phyloP scores from a whole-genome alignment of 2,329 filamentous ascomycete genomes.

The Plectosphaerella plurivora region DNA sequence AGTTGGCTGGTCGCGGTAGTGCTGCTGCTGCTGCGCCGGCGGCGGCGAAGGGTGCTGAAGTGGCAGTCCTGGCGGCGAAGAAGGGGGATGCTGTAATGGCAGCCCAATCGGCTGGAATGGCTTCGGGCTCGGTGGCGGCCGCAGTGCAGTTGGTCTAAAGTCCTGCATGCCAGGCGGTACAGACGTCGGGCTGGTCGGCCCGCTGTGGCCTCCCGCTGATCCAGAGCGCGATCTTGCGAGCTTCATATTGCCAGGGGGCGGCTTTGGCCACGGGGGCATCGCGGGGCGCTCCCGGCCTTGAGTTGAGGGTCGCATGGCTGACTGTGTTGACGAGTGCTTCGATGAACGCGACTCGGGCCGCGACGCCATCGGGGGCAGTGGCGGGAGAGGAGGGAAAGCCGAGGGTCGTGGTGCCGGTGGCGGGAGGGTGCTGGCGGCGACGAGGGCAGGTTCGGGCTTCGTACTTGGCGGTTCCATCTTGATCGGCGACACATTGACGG shows the following conservation, averaged over 20 bases:
- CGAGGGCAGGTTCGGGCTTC: not conserved
- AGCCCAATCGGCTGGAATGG: not conserved
- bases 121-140: not conserved
- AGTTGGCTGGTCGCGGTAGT: no score
- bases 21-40: no score
- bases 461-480: slow-evolving; percentile 3
- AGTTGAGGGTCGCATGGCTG: not conserved
- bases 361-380: slow-evolving; percentile 1
- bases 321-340: not conserved
- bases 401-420: slow-evolving; percentile 3
- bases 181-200: not conserved
- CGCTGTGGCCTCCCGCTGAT: not conserved
- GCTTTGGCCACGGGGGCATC: not conserved
- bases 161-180: not conserved
- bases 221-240: not conserved
- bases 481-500: not conserved
- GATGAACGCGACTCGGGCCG: not conserved
- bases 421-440: not conserved
- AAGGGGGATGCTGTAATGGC: no score
- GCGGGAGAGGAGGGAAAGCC: slow-evolving; percentile 8
- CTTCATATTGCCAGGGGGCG: not conserved
- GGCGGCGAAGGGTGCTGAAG: no score
- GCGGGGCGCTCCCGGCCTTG: not conserved
- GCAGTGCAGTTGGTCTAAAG: not conserved
- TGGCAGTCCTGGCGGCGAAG: no score